Evolutionary conservation across 2,329 filamentous ascomycete genomes (phyloP), one percentile per base, ranked within the genome.

Genomic region (Colletotrichum kahawae): DNA sequence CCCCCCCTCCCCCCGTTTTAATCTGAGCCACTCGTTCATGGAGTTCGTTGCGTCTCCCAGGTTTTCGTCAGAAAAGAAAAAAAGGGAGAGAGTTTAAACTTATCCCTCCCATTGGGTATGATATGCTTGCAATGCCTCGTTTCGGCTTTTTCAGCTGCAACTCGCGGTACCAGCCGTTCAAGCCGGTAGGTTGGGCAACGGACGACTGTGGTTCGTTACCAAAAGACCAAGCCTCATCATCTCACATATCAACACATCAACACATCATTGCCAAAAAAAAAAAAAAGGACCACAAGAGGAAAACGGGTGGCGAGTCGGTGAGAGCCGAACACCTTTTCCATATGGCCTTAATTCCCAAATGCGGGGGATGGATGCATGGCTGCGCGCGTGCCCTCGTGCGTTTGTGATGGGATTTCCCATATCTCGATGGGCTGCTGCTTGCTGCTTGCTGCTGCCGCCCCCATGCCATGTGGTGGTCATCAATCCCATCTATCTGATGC

Each of bases 181-280:
- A 21, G 21, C 65, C 48, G 65, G 48, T 56, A 56, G 33, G 59
- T 24, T 7, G 7, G 34, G 59, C 29, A 24, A 36, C 31, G 24
- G 18, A 65, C 24, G 34, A 4, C 31, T n/a, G 60, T 63, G 56
- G 56, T 59, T 59, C 27, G 56, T 59, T 59, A 33, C 56, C 56
- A 29, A 33, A 59, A 27, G 24, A 31, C 14, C 21, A 59, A 59
- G 16, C 14, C 18, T 29, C 33, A 59, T 21, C 59, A 21, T 21
- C 21, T 62, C 59, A 62, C 59, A 62, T 62, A 31, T 24, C 31
- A 62, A n/a, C 59, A 21, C 34, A 62, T 9, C 33, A 31, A 65
- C 67, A 74, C 24, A 65, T 70, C 67, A 74, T 74, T 65, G 51
- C 67, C 71, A 16, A 69, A 70, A 70, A 70, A 70, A 74, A 16